These are phyloP conservation scores for Paramecium caudatum DNA, from an alignment of 73 alveolate genomes.

Conservation along the genomic window DNA sequence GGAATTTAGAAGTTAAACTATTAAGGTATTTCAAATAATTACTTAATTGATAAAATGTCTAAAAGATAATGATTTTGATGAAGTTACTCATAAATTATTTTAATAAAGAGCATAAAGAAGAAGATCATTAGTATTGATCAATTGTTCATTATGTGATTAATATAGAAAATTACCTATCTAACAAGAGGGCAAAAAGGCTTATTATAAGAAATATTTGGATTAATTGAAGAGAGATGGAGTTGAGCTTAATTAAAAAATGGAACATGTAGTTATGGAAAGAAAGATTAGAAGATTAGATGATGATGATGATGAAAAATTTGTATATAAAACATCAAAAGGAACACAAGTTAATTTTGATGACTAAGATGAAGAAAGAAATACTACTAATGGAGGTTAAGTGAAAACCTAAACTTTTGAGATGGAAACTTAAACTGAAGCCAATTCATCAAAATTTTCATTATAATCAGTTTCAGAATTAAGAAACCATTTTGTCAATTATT, in stretches of 20 bases:
- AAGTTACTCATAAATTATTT: conserved; percentile 11
- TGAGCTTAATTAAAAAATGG: conserved; percentile 22
- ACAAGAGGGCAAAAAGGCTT: neutral
- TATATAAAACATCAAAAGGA: conserved; percentile 21
- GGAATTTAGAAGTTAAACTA: conserved; percentile 40
- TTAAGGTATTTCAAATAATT: conserved; percentile 18
- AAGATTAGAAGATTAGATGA: conserved; percentile 4
- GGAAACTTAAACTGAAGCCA: neutral
- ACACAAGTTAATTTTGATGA: neutral
- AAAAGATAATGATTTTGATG: conserved; percentile 57
- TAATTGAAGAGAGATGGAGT: conserved; percentile 56
- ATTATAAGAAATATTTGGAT: conserved; percentile 11
- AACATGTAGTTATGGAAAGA: conserved; percentile 9
- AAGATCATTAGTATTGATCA: conserved; percentile 35
- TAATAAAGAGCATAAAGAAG: conserved; percentile 55
- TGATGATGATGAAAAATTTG: conserved; percentile 18
- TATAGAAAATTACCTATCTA: conserved; percentile 15
- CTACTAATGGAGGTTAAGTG: neutral
- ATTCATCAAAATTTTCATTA: neutral
- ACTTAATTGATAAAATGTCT: conserved; percentile 36
- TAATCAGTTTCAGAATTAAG: neutral
- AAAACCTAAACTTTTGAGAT: neutral
- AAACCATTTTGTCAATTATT: conserved; percentile 44
- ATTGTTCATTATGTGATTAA: conserved; percentile 41
- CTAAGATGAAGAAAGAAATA: neutral